Evolutionary conservation across 2,329 filamentous ascomycete species (phyloP).

Genomic region (Emergomyces orientalis): DNA sequence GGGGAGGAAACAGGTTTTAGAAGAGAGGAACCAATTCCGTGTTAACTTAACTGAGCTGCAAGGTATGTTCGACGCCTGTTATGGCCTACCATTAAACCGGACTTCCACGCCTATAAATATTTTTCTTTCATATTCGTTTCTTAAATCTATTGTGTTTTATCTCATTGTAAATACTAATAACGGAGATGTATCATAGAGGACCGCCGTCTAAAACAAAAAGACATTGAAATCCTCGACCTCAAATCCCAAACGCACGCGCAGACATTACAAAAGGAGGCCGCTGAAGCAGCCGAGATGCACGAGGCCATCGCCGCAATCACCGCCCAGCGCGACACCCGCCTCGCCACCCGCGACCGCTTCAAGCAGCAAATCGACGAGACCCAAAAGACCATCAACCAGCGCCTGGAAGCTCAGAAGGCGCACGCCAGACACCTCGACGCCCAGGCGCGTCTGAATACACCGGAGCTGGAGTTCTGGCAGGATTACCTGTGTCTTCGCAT

Average conservation of each 20-base stretch:
- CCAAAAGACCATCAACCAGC: conserved; percentile 39
- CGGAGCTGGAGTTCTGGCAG: conserved; percentile 94
- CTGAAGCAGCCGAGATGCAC: conserved; percentile 56
- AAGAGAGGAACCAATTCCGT: conserved; percentile 89
- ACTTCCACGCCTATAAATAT: not conserved
- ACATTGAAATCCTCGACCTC: conserved; percentile 65
- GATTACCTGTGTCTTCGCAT: conserved; percentile 80
- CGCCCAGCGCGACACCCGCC: conserved; percentile 46
- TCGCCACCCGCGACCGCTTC: conserved; percentile 47
- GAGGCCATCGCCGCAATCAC: conserved; percentile 49
- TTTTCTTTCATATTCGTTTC: not conserved
- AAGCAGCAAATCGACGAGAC: conserved; percentile 46
- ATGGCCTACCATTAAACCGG: too few relatives aligned
- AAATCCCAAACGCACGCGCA: conserved; percentile 49
- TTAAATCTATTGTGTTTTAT: conserved; percentile 3
- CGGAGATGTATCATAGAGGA: conserved; percentile 54
- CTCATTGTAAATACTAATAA: not conserved
- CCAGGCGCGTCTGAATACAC: conserved; percentile 79
- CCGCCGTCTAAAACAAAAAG: conserved; percentile 77
- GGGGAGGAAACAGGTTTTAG: conserved; percentile 76
- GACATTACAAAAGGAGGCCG: conserved; percentile 49
- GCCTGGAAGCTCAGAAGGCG: conserved; percentile 37
- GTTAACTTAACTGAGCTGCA: conserved; percentile 83
- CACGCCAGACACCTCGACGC: conserved; percentile 64
- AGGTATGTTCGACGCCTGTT: conserved; percentile 50